These are phyloP conservation scores for Stagonosporopsis vannaccii DNA, from an alignment of 2,329 filamentous ascomycete genomes.

Conservation along the genomic window DNA sequence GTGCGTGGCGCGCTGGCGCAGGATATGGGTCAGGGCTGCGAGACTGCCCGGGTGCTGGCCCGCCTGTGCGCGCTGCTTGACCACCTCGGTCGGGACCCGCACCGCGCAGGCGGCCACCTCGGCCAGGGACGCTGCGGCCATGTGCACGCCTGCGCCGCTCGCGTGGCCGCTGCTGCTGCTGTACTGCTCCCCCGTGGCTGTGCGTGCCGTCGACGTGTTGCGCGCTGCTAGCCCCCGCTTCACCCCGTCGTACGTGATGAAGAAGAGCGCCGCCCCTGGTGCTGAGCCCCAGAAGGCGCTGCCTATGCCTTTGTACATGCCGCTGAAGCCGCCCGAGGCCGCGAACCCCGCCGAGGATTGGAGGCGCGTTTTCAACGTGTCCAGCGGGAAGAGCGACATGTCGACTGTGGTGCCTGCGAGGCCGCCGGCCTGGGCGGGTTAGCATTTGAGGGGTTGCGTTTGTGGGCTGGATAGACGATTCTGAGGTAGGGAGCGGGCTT, in stretches of 20 bases:
- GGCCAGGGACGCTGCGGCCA: slow-evolving; percentile 83
- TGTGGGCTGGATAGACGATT: not conserved
- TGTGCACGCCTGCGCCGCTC: slow-evolving; percentile 67
- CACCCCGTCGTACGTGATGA: slow-evolving; percentile 86
- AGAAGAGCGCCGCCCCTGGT: slow-evolving; percentile 94
- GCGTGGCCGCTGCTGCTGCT: no score
- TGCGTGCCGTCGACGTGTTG: slow-evolving; percentile 22
- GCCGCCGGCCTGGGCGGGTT: slow-evolving; percentile 71
- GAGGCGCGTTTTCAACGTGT: slow-evolving; percentile 97
- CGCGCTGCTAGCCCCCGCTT: slow-evolving; percentile 52
- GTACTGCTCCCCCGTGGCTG: slow-evolving; percentile 42
- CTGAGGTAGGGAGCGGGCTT: no score
- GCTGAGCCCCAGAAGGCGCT: slow-evolving; percentile 89
- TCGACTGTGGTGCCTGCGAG: slow-evolving; percentile 95
- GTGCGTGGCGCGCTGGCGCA: slow-evolving; percentile 51
- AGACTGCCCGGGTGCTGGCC: slow-evolving; percentile 76
- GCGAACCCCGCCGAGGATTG: slow-evolving; percentile 83
- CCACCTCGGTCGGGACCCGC: slow-evolving; percentile 91
- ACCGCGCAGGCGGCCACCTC: slow-evolving; percentile 93
- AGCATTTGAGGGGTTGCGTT: not conserved
- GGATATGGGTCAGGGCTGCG: slow-evolving; percentile 73
- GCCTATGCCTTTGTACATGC: slow-evolving; percentile 92
- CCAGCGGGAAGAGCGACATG: slow-evolving; percentile 94
- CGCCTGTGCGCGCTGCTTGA: slow-evolving; percentile 96
- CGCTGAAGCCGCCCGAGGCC: slow-evolving; percentile 83